phyloP scores from a whole-genome alignment of 441 rosid species.

The Arabidopsis lyrata region DNA sequence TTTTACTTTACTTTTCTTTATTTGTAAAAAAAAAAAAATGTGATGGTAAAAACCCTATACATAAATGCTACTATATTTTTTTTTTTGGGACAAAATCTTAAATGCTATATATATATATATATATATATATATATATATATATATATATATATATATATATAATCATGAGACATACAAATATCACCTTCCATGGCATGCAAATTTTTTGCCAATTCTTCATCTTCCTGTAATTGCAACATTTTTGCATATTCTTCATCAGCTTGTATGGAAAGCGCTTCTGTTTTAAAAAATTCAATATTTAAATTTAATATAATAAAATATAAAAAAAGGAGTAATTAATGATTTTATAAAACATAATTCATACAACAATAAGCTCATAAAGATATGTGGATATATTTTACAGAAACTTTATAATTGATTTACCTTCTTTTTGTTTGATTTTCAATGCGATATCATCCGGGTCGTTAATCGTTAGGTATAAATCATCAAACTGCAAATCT shows the following conservation, averaged over 20 bases:
- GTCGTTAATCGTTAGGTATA: background rate
- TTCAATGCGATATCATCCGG: background rate
- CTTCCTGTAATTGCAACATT: background rate
- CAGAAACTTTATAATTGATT: background rate
- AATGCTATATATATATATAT: too few species aligned
- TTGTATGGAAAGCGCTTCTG: background rate
- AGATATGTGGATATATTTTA: background rate
- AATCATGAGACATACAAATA: background rate
- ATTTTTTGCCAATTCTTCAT: background rate
- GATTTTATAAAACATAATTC: background rate
- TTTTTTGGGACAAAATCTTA: too few species aligned
- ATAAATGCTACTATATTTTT: too few species aligned
- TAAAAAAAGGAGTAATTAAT: background rate
- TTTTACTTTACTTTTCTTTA: too few species aligned
- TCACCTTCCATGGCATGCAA: background rate
- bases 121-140: too few species aligned
- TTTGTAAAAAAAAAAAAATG: background rate
- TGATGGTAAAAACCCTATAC: too few species aligned
- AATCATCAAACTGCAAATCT: background rate
- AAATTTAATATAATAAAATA: background rate
- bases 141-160: too few species aligned
- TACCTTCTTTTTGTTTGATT: background rate
- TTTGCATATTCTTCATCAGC: conserved; percentile 4
- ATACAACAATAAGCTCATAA: background rate
- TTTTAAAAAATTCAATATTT: background rate